phyloP scores from a whole-genome alignment of 139 green algal genomes.

The Diplosphaera chodatii region DNA sequence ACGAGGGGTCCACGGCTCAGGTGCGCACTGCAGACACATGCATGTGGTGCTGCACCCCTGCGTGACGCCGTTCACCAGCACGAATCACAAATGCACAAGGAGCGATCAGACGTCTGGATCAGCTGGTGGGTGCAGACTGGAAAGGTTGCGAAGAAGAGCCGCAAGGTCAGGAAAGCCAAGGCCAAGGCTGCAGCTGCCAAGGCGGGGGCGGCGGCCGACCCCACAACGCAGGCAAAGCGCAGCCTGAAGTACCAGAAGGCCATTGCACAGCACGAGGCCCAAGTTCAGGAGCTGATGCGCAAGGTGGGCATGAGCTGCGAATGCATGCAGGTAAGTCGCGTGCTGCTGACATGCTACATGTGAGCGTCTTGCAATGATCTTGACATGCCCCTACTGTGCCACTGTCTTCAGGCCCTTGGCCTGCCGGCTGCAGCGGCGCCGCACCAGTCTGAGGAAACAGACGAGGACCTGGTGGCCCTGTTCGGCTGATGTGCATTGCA shows the following conservation, averaged over 20 bases:
- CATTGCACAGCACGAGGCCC: no score
- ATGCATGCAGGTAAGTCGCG: no score
- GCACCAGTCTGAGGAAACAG: background rate
- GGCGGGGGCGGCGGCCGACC: slow-evolving; percentile 2
- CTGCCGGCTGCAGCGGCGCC: background rate
- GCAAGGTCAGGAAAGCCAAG: background rate
- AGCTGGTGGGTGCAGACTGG: no score
- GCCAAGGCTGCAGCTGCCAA: background rate
- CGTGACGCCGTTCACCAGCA: background rate
- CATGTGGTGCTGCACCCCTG: background rate
- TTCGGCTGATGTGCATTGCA: background rate
- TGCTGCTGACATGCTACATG: background rate
- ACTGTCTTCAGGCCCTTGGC: background rate
- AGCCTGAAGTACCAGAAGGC: slow-evolving; percentile 3
- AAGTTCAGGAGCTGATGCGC: background rate
- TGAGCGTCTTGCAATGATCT: background rate
- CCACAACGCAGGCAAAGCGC: no score
- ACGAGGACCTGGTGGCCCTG: background rate
- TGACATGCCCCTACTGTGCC: no score
- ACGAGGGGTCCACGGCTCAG: background rate
- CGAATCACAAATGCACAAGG: no score
- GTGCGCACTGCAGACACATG: background rate
- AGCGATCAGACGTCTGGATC: no score
- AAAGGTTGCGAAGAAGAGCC: background rate
- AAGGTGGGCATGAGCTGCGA: background rate